Evolutionary conservation across 495 filamentous ascomycete genomes (phyloP).

Genomic region (Tuber aestivum): DNA sequence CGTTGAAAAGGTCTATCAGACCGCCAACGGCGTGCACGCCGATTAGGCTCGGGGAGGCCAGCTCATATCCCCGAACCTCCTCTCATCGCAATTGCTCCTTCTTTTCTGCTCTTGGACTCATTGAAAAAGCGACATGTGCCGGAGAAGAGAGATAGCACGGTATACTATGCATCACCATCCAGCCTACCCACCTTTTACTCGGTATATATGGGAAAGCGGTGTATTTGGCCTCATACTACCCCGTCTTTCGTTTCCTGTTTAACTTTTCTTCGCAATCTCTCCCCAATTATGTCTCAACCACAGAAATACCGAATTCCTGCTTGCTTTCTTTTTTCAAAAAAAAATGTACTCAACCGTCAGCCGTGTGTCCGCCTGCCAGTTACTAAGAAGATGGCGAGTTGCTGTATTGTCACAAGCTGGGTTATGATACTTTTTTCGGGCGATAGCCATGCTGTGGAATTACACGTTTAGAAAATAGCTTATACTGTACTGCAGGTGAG

Average conservation of each 20-base stretch:
- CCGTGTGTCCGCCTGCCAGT: not conserved
- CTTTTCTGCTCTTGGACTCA: not conserved
- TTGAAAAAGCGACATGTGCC: not conserved
- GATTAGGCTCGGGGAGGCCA: not conserved
- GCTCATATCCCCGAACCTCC: not conserved
- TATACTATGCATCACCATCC: not conserved
- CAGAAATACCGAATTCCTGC: not conserved
- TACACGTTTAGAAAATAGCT: not conserved
- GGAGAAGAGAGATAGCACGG: not conserved
- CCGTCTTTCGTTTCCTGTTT: conserved; percentile 5
- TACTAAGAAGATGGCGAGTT: not conserved
- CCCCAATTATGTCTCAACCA: not conserved
- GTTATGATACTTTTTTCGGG: not conserved
- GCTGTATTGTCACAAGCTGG: not conserved
- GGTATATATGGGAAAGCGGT: not conserved
- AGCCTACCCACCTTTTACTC: not conserved
- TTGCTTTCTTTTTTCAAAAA: not conserved
- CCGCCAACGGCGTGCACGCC: not conserved
- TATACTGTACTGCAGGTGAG: too few relatives aligned
- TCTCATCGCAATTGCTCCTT: not conserved
- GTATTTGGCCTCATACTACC: not conserved
- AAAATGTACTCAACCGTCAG: not conserved
- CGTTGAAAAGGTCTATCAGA: not conserved
- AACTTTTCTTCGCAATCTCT: not conserved
- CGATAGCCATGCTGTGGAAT: not conserved